phyloP scores from a whole-genome alignment of 805 yeast genomes.

The Metschnikowia baotianmanensis region DNA sequence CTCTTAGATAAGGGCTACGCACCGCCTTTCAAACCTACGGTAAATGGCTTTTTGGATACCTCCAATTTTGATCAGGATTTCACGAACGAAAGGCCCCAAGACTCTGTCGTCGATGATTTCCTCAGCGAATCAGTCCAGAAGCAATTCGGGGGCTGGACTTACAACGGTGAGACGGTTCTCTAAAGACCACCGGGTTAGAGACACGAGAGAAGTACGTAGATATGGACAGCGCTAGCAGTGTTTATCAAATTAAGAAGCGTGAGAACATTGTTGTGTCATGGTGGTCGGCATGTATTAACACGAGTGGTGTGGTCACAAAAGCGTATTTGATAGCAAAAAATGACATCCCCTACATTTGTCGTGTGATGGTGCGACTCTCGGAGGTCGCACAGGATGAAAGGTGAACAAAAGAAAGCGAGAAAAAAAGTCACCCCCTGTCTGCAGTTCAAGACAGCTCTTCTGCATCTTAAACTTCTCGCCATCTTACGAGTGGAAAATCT shows the following conservation, averaged over 20 bases:
- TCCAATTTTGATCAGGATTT: constrained; percentile 91
- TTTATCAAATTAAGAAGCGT: too few relatives aligned
- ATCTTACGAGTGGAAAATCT: constrained; percentile 8
- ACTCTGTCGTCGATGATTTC: constrained; percentile 90
- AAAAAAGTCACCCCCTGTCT: not conserved
- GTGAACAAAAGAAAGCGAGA: not conserved
- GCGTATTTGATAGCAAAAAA: too few relatives aligned
- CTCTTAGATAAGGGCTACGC: constrained; percentile 81
- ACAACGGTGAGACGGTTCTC: constrained; percentile 58
- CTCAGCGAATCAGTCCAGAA: constrained; percentile 93
- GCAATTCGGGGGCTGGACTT: constrained; percentile 99
- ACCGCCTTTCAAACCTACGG: constrained; percentile 95
- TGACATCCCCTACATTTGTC: too few relatives aligned
- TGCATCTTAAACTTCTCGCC: constrained; percentile 10
- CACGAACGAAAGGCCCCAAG: constrained; percentile 90
- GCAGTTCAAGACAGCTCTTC: constrained; percentile 3
- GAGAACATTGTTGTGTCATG: too few relatives aligned
- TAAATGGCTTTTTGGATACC: constrained; percentile 80
- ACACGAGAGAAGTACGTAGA: too few relatives aligned
- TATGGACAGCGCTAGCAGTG: too few relatives aligned
- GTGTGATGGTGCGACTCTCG: constrained; percentile 12
- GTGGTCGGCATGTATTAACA: too few relatives aligned
- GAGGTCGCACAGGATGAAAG: not conserved
- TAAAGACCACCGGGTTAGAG: too few relatives aligned
- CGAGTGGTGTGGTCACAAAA: too few relatives aligned